Evolutionary conservation across 164 flowering plant genomes (phyloP), one percentile per base, ranked within the genome.

Genomic region (Saururus chinensis): DNA sequence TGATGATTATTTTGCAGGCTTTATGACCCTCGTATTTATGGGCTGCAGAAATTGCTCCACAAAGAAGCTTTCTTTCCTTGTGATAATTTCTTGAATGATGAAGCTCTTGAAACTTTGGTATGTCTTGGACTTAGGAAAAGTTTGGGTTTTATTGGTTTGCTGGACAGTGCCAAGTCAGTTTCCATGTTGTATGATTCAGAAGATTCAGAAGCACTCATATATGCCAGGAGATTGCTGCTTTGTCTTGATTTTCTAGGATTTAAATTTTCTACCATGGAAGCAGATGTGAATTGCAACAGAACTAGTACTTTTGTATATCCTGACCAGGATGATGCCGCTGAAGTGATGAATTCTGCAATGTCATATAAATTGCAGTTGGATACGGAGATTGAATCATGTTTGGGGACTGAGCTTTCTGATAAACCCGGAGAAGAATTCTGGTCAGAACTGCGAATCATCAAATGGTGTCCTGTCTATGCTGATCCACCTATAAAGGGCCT

Each of bases 1-100:
- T 58, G 40, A 1, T 16, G 3, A 37, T 42, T 60, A 61, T 68
- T 66, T 74, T 62, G 72, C 89, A 92, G 98, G 83, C 88, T 92
- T 51, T 92, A 89, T 76, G 98, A 92, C 81, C 96, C 98, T 67
- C 96, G 95, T 59, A 74, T 89, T 52, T 81, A 83, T 61, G 92
- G 80, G 67, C 70, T 88, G 49, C 77, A 67, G 62, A 68, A 79
- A 66, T 21, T 88, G 61, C 84, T 92, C 53, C 87, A 85, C 62
- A 68, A 37, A 64, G 84, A 80, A 60, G 77, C 75, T 35, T 92
- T 81, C 77, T 92, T 92, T 74, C 98, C 98, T 63, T 81, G 86
- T 68, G 84, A 80, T 0, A 70, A 76, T 54, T 92, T 89, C 66
- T 77, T 76, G 49, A 80, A 77, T 64, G 69, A 80, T 52, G 85